A percentile compares a stretch with the other conserved stretches of the same genome.
Evolutionary conservation across 2,329 filamentous ascomycete species (phyloP).

Genomic region (Penicillium sp.): DNA sequence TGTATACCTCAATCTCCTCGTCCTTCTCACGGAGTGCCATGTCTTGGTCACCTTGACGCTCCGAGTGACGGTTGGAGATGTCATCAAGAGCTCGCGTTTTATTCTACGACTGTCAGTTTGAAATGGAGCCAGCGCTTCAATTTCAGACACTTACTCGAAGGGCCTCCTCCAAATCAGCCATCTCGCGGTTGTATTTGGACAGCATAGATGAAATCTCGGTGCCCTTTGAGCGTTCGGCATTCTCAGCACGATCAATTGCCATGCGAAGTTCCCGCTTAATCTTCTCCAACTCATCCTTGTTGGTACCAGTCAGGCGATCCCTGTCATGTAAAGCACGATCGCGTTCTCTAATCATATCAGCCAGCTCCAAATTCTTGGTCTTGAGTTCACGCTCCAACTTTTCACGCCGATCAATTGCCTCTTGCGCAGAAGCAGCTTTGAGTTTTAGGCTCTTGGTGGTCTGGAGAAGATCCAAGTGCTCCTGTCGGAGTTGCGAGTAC

Average conservation of each 20-base stretch:
- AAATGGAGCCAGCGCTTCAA: neutral
- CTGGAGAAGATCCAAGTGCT: conserved; percentile 90
- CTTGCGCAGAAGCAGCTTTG: conserved; percentile 94
- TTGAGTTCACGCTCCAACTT: conserved; percentile 97
- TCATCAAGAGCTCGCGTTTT: conserved; percentile 89
- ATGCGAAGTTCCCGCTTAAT: conserved; percentile 88
- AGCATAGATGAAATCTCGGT: conserved; percentile 93
- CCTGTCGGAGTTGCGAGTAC: conserved; percentile 91
- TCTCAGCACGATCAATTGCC: conserved; percentile 87
- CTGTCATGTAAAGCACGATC: conserved; percentile 92
- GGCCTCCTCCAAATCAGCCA: conserved; percentile 93
- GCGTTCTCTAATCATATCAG: conserved; percentile 96
- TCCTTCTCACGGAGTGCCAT: conserved; percentile 87
- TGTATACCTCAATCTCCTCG: conserved; percentile 96
- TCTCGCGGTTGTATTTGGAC: conserved; percentile 93
- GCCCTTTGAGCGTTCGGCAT: conserved; percentile 87
- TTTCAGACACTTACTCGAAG: conserved; percentile 51
- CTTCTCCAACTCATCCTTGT: conserved; percentile 92
- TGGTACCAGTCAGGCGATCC: conserved; percentile 78
- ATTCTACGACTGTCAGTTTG: conserved; percentile 51
- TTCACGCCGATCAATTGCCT: conserved; percentile 91
- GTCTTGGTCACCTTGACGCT: conserved; percentile 83
- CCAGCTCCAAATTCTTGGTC: conserved; percentile 98
- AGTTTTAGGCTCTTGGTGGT: conserved; percentile 96
- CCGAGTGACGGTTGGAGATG: conserved; percentile 69